Percentiles rank a stretch among this genome's conserved stretches.
phyloP scores from a whole-genome alignment of 306 rosid species.

The Medicago arabica region DNA sequence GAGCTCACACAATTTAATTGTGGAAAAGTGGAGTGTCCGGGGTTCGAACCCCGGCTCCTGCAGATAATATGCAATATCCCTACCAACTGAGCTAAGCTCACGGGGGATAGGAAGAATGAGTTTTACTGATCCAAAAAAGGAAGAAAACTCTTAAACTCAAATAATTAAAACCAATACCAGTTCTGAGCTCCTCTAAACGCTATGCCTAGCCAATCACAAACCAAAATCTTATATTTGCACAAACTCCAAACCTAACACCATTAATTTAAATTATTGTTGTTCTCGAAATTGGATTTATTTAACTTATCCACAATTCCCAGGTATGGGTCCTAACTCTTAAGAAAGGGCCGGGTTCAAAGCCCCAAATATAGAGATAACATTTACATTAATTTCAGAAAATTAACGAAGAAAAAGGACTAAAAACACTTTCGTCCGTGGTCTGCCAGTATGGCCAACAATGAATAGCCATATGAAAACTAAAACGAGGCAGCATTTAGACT shows the following conservation, averaged over 20 bases:
- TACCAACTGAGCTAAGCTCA: no score
- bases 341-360: no score
- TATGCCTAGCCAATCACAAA: conserved; percentile 4
- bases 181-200: conserved; percentile 8
- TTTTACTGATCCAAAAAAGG: not conserved
- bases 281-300: conserved; percentile 18
- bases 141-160: no score
- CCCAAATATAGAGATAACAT: no score
- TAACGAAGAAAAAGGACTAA: not conserved
- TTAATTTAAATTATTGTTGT: not conserved
- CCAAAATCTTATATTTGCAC: conserved; percentile 6
- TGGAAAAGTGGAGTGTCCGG: no score
- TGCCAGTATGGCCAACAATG: conserved; percentile 9
- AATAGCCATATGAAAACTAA: not conserved
- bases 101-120: no score
- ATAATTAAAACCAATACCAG: not conserved
- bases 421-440: not conserved
- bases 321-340: not conserved
- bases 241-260: not conserved
- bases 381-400: not conserved
- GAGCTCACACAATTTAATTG: no score
- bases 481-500: not conserved
- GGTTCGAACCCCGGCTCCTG: no score
- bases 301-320: conserved; percentile 22
- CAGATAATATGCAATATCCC: no score